These are phyloP conservation scores for Taxillus chinensis DNA, from an alignment of 164 flowering plant species.

Conservation along the genomic window DNA sequence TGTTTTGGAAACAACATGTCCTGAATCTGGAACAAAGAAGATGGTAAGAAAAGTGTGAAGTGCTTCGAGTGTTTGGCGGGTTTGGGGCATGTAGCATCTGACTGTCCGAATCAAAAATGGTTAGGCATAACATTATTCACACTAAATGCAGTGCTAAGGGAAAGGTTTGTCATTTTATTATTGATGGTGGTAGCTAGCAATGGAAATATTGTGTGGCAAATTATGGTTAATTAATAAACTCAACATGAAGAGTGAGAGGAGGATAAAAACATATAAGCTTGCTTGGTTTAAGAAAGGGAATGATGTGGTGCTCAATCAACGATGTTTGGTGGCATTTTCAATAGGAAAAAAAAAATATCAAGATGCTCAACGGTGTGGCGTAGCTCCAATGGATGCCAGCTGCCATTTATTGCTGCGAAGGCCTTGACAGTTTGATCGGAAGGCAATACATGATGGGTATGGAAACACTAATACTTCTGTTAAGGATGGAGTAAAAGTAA, in stretches of 20 bases:
- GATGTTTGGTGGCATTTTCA: slow-evolving; percentile 1
- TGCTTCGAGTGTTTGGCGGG: not conserved
- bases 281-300: not conserved
- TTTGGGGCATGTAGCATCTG: not conserved
- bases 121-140: not conserved
- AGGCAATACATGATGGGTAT: slow-evolving; percentile 1
- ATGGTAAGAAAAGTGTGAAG: slow-evolving; percentile 1
- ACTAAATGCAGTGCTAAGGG: not conserved
- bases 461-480: not conserved
- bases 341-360: not conserved
- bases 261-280: not conserved
- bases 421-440: not conserved
- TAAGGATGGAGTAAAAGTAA: not conserved
- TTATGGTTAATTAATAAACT: not conserved
- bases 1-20: not conserved
- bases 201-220: not conserved
- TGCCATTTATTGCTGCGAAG: not conserved
- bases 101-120: not conserved
- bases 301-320: not conserved
- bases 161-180: not conserved
- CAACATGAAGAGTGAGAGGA: not conserved
- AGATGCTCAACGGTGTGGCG: not conserved
- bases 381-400: not conserved
- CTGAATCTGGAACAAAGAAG: slow-evolving; percentile 1
- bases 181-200: slow-evolving; percentile 1